Evolutionary conservation across 2,329 filamentous ascomycete species (phyloP), one percentile per base, ranked within the genome.

Genomic region (Hymenoscyphus albidus): DNA sequence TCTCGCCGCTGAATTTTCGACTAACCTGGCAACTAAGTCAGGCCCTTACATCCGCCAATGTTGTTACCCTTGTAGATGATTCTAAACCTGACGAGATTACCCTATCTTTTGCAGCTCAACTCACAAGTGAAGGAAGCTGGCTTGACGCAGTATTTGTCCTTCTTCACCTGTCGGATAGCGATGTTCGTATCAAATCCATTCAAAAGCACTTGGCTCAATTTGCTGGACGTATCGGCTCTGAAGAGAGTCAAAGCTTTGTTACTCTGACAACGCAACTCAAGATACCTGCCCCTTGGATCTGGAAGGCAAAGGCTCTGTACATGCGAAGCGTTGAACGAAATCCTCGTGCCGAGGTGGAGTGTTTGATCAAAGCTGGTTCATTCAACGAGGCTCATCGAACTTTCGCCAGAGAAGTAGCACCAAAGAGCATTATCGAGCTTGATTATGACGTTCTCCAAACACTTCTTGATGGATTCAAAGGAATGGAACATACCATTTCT

Each of bases 21-120:
- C 80, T 97, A 14, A 87, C 86, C 40, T 99, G 95, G 88, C 93
- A 97, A 76, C 83, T 99, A 14, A 88, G 91, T 64, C 88, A 90
- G 66, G 84, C 87, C 2, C 80, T 93, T 63, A 71, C 65, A 62
- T 81, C 77, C 38, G 81, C 80, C 65, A 80, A 81, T 72, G 81
- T 77, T 70, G 78, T 83, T 35, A 78, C 80, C 0, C 87, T 85
- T 56, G 80, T 83, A 18, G 66, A 71, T 4, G 81, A 83, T 61
- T 35, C 38, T 18, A 89, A 89, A 75, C 82, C 87, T 1, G 90
- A 93, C 70, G 83, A 85, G 54, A 78, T 86, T 58, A 89, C 87
- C 5, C 78, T 86, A 70, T 86, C 87, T 62, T 94, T 90, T 73
- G 82, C 86, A 60, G 78, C 85, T 64, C 82, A 88, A 71, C 78